Percentiles rank a stretch among this genome's conserved stretches.
phyloP scores from a whole-genome alignment of 352 stramenopile genomes.

The Phytophthora nicotianae region DNA sequence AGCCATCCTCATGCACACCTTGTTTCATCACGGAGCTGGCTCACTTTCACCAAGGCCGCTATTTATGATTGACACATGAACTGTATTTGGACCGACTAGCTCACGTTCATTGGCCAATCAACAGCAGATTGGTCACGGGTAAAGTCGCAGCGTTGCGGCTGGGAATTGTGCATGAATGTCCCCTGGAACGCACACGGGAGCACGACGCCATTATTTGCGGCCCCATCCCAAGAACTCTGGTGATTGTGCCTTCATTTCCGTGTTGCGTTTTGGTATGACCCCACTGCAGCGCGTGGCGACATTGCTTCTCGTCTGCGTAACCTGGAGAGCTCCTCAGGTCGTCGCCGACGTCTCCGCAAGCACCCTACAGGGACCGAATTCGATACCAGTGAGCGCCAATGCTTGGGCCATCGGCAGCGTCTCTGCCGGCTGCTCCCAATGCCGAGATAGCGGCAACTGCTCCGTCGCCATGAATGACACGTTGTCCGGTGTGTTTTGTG shows the following conservation, averaged over 20 bases:
- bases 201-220: slow-evolving; percentile 22
- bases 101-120: slow-evolving; percentile 23
- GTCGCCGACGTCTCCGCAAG: not conserved
- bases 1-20: not conserved
- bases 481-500: slow-evolving; percentile 67
- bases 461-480: slow-evolving; percentile 60
- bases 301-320: slow-evolving; percentile 14
- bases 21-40: no score
- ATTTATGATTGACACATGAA: not conserved
- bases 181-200: slow-evolving; percentile 15
- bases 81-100: slow-evolving; percentile 23
- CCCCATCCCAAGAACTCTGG: slow-evolving; percentile 21
- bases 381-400: not conserved
- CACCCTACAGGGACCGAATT: slow-evolving; percentile 2
- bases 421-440: slow-evolving; percentile 50
- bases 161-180: slow-evolving; percentile 11
- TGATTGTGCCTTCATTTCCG: slow-evolving; percentile 6
- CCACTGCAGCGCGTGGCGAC: slow-evolving; percentile 2
- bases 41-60: no score
- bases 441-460: slow-evolving; percentile 70
- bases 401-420: slow-evolving; percentile 23
- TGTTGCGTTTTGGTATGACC: slow-evolving; percentile 17
- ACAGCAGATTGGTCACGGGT: slow-evolving; percentile 4
- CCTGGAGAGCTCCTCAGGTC: slow-evolving; percentile 2
- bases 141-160: slow-evolving; percentile 4